Conservation (phyloP, 139 green algal species). For the Chlorokybus atmophyticus region DNA sequence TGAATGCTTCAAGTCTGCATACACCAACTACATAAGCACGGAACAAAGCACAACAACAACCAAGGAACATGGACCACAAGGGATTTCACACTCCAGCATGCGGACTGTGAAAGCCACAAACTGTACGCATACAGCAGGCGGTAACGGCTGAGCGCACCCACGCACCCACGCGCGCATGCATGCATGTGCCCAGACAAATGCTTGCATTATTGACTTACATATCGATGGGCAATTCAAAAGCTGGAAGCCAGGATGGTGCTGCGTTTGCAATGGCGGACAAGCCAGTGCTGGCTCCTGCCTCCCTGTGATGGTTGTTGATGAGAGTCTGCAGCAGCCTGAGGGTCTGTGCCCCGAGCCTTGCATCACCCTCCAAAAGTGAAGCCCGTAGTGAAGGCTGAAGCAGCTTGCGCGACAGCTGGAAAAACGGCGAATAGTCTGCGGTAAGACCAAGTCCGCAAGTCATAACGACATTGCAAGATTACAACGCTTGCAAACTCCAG, state of each 20-base stretch:
- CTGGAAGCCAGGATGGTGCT: background rate
- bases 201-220: too few species aligned
- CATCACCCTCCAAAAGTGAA: conserved; percentile 1
- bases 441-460: background rate
- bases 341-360: background rate
- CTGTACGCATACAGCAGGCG: too few species aligned
- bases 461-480: background rate
- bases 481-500: background rate
- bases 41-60: too few species aligned
- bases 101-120: too few species aligned
- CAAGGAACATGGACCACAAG: too few species aligned
- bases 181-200: too few species aligned
- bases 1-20: too few species aligned
- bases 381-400: background rate
- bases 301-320: background rate
- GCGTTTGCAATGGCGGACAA: background rate
- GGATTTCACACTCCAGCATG: too few species aligned
- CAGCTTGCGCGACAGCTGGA: background rate
- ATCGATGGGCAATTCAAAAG: conserved; percentile 1
- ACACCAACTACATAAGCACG: too few species aligned
- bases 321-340: background rate
- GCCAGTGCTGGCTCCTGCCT: background rate
- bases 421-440: background rate
- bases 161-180: too few species aligned
- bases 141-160: too few species aligned